phyloP scores from a whole-genome alignment of 495 filamentous ascomycete genomes.

The Pyronema domesticum region DNA sequence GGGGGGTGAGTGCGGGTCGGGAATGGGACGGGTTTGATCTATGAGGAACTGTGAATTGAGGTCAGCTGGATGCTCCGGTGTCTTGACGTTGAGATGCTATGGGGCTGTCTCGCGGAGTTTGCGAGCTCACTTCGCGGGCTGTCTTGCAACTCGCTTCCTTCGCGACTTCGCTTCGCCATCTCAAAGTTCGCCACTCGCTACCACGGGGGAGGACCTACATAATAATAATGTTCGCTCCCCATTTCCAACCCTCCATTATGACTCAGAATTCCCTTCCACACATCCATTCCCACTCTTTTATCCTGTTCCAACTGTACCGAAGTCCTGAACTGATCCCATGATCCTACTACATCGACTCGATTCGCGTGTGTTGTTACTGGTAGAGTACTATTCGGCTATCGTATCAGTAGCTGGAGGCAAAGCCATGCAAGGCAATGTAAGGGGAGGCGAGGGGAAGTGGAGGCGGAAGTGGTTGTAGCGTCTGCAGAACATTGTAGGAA shows the following conservation, averaged over 20 bases:
- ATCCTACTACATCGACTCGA: slow-evolving; percentile 18
- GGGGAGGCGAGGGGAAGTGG: not conserved
- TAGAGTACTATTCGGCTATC: slow-evolving; percentile 9
- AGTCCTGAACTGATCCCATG: slow-evolving; percentile 20
- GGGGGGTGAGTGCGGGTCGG: slow-evolving; percentile 16
- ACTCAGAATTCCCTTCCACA: slow-evolving; percentile 20
- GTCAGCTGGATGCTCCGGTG: not conserved
- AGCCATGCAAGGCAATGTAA: too few relatives aligned
- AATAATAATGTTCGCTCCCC: slow-evolving; percentile 20
- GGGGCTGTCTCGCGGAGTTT: too few relatives aligned
- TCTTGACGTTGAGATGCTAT: too few relatives aligned
- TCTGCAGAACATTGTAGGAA: too few relatives aligned
- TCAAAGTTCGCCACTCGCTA: not conserved
- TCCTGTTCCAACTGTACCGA: slow-evolving; percentile 18
- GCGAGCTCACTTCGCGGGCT: too few relatives aligned
- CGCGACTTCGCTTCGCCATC: too few relatives aligned
- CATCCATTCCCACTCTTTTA: slow-evolving; percentile 16
- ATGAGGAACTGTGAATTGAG: slow-evolving; percentile 12
- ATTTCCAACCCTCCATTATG: slow-evolving; percentile 19
- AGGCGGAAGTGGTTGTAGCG: not conserved
- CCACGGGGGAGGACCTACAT: slow-evolving; percentile 10
- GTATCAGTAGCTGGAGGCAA: not conserved
- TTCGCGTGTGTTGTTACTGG: slow-evolving; percentile 11
- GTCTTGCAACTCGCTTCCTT: too few relatives aligned
- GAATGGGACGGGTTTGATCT: slow-evolving; percentile 11